These are phyloP conservation scores for Apiotrichum porosum DNA, from an alignment of 1,284 basidiomycete species.

Conservation along the genomic window DNA sequence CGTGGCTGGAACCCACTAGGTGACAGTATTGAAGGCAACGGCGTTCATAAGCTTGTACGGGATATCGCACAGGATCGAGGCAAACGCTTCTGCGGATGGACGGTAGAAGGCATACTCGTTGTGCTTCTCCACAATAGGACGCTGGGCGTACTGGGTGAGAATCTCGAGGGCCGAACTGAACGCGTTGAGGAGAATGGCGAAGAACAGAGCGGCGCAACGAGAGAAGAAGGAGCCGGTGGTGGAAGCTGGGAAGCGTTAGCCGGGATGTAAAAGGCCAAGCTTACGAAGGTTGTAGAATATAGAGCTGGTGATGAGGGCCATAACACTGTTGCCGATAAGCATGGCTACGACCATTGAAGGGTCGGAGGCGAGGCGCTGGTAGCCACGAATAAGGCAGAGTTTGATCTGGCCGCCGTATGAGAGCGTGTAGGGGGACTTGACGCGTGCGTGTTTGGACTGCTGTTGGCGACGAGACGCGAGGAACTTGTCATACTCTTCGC, in stretches of 20 bases:
- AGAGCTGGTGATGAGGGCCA: slow-evolving; percentile 48
- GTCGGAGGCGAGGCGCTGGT: slow-evolving; percentile 46
- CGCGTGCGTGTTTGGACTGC: slow-evolving; percentile 48
- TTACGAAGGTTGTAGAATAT: slow-evolving; percentile 46
- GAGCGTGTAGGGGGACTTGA: slow-evolving; percentile 48
- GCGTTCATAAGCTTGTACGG: slow-evolving; percentile 50
- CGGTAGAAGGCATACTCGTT: slow-evolving; percentile 50
- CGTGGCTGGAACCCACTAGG: slow-evolving; percentile 40
- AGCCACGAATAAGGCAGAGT: slow-evolving; percentile 47
- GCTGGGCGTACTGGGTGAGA: slow-evolving; percentile 50
- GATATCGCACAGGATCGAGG: slow-evolving; percentile 51
- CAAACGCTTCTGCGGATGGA: slow-evolving; percentile 50
- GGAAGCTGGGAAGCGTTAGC: slow-evolving; percentile 7
- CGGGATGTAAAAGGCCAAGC: too few relatives aligned
- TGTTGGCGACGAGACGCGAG: slow-evolving; percentile 45
- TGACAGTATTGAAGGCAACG: slow-evolving; percentile 43
- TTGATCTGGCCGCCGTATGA: slow-evolving; percentile 47
- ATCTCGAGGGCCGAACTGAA: slow-evolving; percentile 40
- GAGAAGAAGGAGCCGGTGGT: slow-evolving; percentile 36
- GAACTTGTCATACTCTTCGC: slow-evolving; percentile 46
- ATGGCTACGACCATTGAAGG: slow-evolving; percentile 45
- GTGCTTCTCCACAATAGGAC: slow-evolving; percentile 50
- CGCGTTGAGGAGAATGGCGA: slow-evolving; percentile 47
- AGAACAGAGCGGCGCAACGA: slow-evolving; percentile 48
- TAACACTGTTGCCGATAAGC: slow-evolving; percentile 46